Percentiles rank a stretch among this genome's conserved stretches.
Evolutionary conservation across 306 rosid species (phyloP).

Genomic region (Nissolia schottii): DNA sequence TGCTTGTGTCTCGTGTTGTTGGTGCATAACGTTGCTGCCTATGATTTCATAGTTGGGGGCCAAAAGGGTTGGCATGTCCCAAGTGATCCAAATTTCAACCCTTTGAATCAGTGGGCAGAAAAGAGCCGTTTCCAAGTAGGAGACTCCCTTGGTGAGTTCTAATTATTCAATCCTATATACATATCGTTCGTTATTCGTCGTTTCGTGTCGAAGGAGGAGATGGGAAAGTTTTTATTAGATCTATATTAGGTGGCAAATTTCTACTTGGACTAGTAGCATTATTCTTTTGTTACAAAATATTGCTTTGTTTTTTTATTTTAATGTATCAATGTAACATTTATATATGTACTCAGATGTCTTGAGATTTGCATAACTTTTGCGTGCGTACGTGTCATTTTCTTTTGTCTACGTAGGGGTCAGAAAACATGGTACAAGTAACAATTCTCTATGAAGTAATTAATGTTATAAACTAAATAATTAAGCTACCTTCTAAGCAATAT

Average conservation of each 20-base stretch:
- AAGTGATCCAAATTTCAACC: slow-evolving; percentile 36
- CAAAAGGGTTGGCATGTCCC: slow-evolving; percentile 76
- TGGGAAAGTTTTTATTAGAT: neutral
- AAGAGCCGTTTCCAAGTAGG: slow-evolving; percentile 67
- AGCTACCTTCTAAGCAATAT: neutral
- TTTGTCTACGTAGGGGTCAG: too few relatives aligned
- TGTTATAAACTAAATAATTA: neutral
- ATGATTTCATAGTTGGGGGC: slow-evolving; percentile 56
- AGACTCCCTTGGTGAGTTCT: slow-evolving; percentile 62
- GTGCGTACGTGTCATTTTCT: too few relatives aligned
- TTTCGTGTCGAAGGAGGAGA: neutral
- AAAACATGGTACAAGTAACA: too few relatives aligned
- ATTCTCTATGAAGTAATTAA: too few relatives aligned
- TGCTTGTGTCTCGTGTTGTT: slow-evolving; percentile 43
- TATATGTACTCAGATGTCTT: too few relatives aligned
- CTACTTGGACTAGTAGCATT: neutral
- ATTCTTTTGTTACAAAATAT: neutral
- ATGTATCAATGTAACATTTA: neutral
- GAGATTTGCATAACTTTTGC: too few relatives aligned
- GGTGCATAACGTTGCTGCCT: slow-evolving; percentile 48
- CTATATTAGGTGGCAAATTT: neutral
- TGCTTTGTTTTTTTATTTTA: neutral
- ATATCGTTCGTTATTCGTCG: neutral
- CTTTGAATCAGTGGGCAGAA: slow-evolving; percentile 74
- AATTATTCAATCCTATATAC: neutral